A percentile compares a stretch with the other conserved stretches of the same genome.
phyloP scores from a whole-genome alignment of 805 yeast species.

The Kazachstania africana region DNA sequence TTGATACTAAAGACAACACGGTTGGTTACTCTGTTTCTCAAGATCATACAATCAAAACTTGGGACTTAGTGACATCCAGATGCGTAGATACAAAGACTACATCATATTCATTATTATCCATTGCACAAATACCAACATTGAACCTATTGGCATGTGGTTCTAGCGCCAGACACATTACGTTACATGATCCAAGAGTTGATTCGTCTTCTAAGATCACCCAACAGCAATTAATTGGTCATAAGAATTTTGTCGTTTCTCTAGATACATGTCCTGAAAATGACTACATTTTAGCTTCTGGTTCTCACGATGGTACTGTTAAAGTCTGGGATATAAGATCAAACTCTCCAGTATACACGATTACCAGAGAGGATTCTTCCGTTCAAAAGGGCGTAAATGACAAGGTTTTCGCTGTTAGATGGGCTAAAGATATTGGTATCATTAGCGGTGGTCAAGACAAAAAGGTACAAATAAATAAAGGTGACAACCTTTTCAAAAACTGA shows the following conservation, averaged over 20 bases:
- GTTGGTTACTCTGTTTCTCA: constrained; percentile 92
- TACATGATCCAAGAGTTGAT: constrained; percentile 78
- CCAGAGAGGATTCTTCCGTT: constrained; percentile 48
- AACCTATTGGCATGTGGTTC: constrained; percentile 86
- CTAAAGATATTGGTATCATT: constrained; percentile 61
- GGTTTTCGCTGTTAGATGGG: constrained; percentile 85
- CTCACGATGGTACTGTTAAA: constrained; percentile 93
- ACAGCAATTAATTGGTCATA: constrained; percentile 77
- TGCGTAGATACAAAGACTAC: constrained; percentile 83
- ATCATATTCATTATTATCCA: constrained; percentile 69
- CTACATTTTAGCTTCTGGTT: constrained; percentile 75
- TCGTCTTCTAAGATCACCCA: constrained; percentile 48
- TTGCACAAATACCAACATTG: constrained; percentile 53
- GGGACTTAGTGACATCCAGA: constrained; percentile 86
- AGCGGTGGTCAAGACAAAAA: constrained; percentile 94
- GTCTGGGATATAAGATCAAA: constrained; percentile 93
- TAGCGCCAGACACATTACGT: constrained; percentile 90
- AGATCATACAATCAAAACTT: constrained; percentile 89
- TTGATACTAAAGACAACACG: constrained; percentile 59
- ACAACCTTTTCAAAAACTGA: constrained; percentile 23
- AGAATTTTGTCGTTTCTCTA: constrained; percentile 77
- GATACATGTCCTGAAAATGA: constrained; percentile 66
- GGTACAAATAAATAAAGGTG: constrained; percentile 64
- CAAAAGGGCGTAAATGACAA: constrained; percentile 40
- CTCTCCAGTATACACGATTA: constrained; percentile 67